Percentiles rank a stretch among this genome's conserved stretches.
Conservation (phyloP, 2,329 filamentous ascomycete species). For the Endocalyx cinctus region DNA sequence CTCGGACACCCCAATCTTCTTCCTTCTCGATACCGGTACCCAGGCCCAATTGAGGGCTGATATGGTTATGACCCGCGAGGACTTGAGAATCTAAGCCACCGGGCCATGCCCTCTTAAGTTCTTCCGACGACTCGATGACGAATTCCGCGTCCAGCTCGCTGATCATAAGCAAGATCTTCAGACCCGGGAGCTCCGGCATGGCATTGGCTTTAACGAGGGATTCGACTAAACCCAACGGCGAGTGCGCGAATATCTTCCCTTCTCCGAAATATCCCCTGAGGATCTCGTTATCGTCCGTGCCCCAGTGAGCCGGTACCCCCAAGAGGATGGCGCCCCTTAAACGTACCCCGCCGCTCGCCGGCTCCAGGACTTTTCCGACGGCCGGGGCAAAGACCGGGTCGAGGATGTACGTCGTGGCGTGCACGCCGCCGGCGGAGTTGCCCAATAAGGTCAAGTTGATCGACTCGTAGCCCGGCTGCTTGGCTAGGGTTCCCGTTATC, state of each 20-base stretch:
- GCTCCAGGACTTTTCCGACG: constrained; percentile 8
- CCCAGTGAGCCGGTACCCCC: constrained; percentile 23
- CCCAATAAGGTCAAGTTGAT: constrained; percentile 33
- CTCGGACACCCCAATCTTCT: constrained; percentile 24
- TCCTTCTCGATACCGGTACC: constrained; percentile 24
- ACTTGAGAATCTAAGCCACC: constrained; percentile 13
- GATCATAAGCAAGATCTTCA: constrained; percentile 17
- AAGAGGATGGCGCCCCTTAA: constrained; percentile 18
- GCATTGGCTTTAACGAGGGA: constrained; percentile 10
- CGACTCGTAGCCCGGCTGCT: constrained; percentile 17
- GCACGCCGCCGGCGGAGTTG: constrained; percentile 36
- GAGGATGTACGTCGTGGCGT: constrained; percentile 32
- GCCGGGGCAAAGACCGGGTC: constrained; percentile 16
- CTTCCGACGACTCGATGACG: constrained; percentile 14
- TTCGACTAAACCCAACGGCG: constrained; percentile 15
- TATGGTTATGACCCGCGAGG: constrained; percentile 25
- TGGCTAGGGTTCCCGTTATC: constrained; percentile 20
- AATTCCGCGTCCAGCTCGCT: constrained; percentile 24
- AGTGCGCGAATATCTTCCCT: constrained; percentile 16
- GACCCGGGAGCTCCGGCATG: constrained; percentile 12
- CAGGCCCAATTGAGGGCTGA: constrained; percentile 21
- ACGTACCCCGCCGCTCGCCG: constrained; percentile 10
- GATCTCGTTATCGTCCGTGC: constrained; percentile 12
- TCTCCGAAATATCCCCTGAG: constrained; percentile 19
- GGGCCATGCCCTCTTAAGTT: constrained; percentile 19